These are phyloP conservation scores for Aspergillus texensis DNA, from an alignment of 2,329 filamentous ascomycete species.

Conservation along the genomic window DNA sequence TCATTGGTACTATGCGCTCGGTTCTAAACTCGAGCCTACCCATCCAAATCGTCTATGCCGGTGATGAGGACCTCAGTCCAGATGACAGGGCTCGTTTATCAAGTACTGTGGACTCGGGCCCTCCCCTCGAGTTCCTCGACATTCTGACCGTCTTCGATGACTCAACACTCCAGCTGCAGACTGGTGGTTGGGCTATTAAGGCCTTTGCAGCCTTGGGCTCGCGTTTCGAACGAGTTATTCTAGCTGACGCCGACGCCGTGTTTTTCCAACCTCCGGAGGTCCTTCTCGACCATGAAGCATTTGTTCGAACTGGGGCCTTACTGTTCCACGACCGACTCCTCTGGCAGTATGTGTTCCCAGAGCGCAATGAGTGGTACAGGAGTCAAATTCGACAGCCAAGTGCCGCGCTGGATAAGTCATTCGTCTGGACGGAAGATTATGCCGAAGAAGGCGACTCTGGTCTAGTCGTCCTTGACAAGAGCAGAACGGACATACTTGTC, in stretches of 20 bases:
- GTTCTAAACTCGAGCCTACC: constrained; percentile 10
- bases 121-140: constrained; percentile 12
- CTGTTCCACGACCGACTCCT: constrained; percentile 11
- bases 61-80: not conserved
- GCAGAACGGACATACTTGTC: not conserved
- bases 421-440: constrained; percentile 12
- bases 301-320: constrained; percentile 1
- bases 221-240: constrained; percentile 9
- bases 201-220: constrained; percentile 12
- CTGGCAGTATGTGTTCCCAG: constrained; percentile 5
- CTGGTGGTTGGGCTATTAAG: constrained; percentile 13
- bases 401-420: not conserved
- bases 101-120: not conserved
- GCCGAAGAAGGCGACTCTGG: constrained; percentile 16
- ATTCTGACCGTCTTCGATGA: constrained; percentile 12
- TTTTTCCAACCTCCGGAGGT: constrained; percentile 14
- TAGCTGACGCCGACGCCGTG: constrained; percentile 10
- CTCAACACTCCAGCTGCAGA: constrained; percentile 1
- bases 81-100: not conserved
- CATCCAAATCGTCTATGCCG: constrained; percentile 11
- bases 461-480: constrained; percentile 8
- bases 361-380: constrained; percentile 3
- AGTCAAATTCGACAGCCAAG: constrained; percentile 11
- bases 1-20: constrained; percentile 6
- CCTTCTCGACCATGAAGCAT: constrained; percentile 5